Evolutionary conservation across 2,329 filamentous ascomycete genomes (phyloP), one percentile per base, ranked within the genome.

Genomic region (Fusarium sp.): DNA sequence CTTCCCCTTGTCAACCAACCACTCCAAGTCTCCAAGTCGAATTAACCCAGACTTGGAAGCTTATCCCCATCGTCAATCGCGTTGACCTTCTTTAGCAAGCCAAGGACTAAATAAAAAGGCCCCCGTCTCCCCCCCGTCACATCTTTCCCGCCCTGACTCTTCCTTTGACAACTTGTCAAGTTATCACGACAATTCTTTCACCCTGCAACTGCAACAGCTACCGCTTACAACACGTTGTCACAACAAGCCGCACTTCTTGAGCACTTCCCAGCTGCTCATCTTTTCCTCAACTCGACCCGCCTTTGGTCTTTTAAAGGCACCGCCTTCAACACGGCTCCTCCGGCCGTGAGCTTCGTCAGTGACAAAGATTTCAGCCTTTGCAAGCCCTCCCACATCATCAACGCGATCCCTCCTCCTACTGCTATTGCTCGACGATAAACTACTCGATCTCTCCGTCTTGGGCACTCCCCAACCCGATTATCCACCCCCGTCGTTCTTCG

Each of bases 261-360:
- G 61, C 60, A 65, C 45, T 52, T 43, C 13, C 17, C 22, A 64
- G 22, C 37, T 50, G 61, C 61, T 64, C 61, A 62, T n/a, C 23
- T 27, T 39, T 41, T 15, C 22, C 27, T 53, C 53, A 43, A 37
- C 54, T 66, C 68, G 78, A 75, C 74, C 73, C 32, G 87, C 88
- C 88, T 90, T 90, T 90, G 88, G 86, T 89, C 86, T 80, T 75
- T 85, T 87, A 90, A 90, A 90, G 87, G 88, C 87, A 84, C 78
- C 76, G 72, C 59, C 71, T 71, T 75, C 80, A 89, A 76, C 78
- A 90, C 88, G 88, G 88, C 88, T 89, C 82, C 81, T 76, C 78
- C 76, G 82, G 87, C 88, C 88, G 86, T 86, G 70, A 82, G 78
- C 76, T 82, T 88, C 78, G 83, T 88, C 78, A 87, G 85, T 83